Evolutionary conservation across 1,284 basidiomycete genomes (phyloP).

Genomic region (Mycena citricolor): DNA sequence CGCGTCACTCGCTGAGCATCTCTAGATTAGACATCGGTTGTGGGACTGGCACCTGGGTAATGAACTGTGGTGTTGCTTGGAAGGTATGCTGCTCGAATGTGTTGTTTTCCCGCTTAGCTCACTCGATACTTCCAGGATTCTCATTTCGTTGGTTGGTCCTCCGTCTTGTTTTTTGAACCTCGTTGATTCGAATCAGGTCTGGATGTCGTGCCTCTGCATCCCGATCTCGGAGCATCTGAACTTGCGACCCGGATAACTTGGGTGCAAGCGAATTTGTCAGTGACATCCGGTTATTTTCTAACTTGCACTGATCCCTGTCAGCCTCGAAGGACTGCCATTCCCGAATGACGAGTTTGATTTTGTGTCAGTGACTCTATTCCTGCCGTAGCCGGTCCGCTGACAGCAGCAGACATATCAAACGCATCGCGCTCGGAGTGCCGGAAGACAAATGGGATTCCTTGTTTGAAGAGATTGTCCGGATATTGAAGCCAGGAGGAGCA

Average conservation of each 20-base stretch:
- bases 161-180: no score
- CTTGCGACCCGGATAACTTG: conserved; percentile 61
- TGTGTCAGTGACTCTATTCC: conserved; percentile 47
- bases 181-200: no score
- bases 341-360: conserved; percentile 70
- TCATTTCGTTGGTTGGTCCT: conserved; percentile 54
- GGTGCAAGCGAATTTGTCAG: conserved; percentile 70
- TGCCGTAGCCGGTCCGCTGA: not conserved
- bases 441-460: conserved; percentile 72
- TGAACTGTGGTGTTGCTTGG: conserved; percentile 61
- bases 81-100: conserved; percentile 43
- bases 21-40: conserved; percentile 65
- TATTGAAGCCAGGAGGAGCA: conserved; percentile 67
- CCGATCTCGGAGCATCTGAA: conserved; percentile 58
- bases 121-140: conserved; percentile 35
- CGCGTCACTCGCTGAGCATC: not conserved
- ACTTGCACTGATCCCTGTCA: conserved; percentile 28
- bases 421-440: conserved; percentile 68
- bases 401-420: conserved; percentile 54
- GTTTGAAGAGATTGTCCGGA: conserved; percentile 63
- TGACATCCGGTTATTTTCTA: conserved; percentile 18
- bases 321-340: conserved; percentile 67
- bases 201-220: conserved; percentile 67
- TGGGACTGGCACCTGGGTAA: conserved; percentile 66
- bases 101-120: conserved; percentile 8